These are phyloP conservation scores for Phytophthora megakarya DNA, from an alignment of 352 stramenopile species.

Conservation along the genomic window DNA sequence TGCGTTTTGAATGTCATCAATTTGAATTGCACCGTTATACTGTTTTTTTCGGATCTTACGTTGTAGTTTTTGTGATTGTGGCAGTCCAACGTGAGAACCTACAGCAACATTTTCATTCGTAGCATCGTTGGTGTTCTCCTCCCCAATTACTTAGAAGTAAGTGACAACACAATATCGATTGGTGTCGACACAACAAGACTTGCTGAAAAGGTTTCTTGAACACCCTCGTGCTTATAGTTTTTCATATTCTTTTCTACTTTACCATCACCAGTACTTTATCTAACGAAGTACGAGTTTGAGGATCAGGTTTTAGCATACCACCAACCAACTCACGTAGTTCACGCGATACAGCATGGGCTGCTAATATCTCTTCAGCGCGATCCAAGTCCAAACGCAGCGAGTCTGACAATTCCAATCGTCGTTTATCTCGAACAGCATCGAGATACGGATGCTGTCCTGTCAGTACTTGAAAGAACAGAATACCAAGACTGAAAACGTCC, in stretches of 20 bases:
- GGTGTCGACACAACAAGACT: too few relatives aligned
- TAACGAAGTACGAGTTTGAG: slow-evolving; percentile 42
- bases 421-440: slow-evolving; percentile 26
- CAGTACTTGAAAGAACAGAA: slow-evolving; percentile 68
- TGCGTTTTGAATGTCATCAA: not conserved
- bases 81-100: not conserved
- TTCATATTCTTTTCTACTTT: not conserved
- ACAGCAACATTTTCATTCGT: not conserved
- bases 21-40: not conserved
- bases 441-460: slow-evolving; percentile 60
- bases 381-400: slow-evolving; percentile 50
- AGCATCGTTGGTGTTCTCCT: too few relatives aligned
- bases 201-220: too few relatives aligned
- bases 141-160: too few relatives aligned
- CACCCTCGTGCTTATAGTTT: not conserved
- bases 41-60: not conserved
- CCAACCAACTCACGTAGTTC: slow-evolving; percentile 43
- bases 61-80: not conserved
- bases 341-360: slow-evolving; percentile 31
- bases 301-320: slow-evolving; percentile 46
- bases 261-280: slow-evolving; percentile 6
- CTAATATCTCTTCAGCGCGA: slow-evolving; percentile 40
- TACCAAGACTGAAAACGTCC: slow-evolving; percentile 67
- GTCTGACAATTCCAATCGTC: slow-evolving; percentile 46
- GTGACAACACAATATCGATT: too few relatives aligned